Percentiles rank a stretch among this genome's conserved stretches.
phyloP scores from a whole-genome alignment of 2,329 filamentous ascomycete genomes.

The Emydomyces testavorans region DNA sequence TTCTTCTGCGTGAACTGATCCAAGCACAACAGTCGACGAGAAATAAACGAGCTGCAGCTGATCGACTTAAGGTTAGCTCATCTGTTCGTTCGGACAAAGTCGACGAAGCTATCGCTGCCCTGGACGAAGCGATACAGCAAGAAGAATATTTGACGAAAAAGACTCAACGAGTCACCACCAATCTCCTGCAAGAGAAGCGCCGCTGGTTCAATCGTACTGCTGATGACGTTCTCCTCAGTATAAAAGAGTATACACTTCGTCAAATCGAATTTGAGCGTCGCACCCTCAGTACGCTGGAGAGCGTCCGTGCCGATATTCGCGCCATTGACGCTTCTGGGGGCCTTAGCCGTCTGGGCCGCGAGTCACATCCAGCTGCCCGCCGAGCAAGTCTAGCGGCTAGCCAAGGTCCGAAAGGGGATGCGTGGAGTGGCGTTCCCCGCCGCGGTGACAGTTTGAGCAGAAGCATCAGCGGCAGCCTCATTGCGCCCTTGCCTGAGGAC shows the following conservation, averaged over 20 bases:
- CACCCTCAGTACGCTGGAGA: slow-evolving; percentile 84
- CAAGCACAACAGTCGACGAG: slow-evolving; percentile 80
- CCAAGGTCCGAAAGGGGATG: slow-evolving; percentile 94
- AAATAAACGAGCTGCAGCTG: slow-evolving; percentile 71
- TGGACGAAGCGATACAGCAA: slow-evolving; percentile 75
- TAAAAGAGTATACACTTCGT: slow-evolving; percentile 85
- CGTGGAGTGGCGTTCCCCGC: slow-evolving; percentile 89
- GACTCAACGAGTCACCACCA: slow-evolving; percentile 77
- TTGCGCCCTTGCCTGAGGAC: slow-evolving; percentile 53
- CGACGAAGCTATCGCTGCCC: slow-evolving; percentile 83
- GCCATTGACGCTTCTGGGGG: slow-evolving; percentile 86
- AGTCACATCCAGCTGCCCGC: slow-evolving; percentile 65
- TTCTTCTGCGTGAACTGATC: slow-evolving; percentile 81
- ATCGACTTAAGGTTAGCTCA: slow-evolving; percentile 74
- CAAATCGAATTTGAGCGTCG: slow-evolving; percentile 93
- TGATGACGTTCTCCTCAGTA: slow-evolving; percentile 66
- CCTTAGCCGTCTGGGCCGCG: slow-evolving; percentile 76
- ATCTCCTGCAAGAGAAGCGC: slow-evolving; percentile 76
- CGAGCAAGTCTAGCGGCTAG: slow-evolving; percentile 69
- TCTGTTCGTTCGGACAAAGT: slow-evolving; percentile 90
- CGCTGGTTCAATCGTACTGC: slow-evolving; percentile 83
- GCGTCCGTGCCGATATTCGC: slow-evolving; percentile 81
- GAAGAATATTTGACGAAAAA: slow-evolving; percentile 76
- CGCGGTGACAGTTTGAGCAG: slow-evolving; percentile 66
- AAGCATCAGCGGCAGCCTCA: slow-evolving; percentile 62